Evolutionary conservation across 169 alveolate genomes (phyloP), one percentile per base, ranked within the genome.

Genomic region (Sarcocystis neurona): DNA sequence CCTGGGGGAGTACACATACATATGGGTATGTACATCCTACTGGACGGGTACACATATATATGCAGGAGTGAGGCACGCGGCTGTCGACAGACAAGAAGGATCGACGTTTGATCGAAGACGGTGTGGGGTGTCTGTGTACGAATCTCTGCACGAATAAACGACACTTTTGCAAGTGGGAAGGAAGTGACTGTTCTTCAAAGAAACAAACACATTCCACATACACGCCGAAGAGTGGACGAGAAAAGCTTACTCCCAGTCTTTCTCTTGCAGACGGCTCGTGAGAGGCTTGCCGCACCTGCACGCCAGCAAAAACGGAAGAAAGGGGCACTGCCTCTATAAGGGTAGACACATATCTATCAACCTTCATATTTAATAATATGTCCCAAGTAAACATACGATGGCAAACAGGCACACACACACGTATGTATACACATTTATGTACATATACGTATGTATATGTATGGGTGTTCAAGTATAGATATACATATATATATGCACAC

Each of bases 191-290:
- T n/a, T n/a, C n/a, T n/a, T n/a, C n/a, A 10, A 2, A 12, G 70
- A 58, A 58, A 58, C 70, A 58, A 2, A 58, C n/a, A 58, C 70
- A 6, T 23, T 12, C 18, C 70, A 58, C 60, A 18, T 50, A 10
- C 30, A 66, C 43, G 5, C 8, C 30, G 77, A 66, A 12, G 39
- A 8, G 30, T 15, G 39, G 39, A 66, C 30, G n/a, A 72, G 56
- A 2, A 72, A 72, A 23, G 41, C 82, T 72, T 30, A 72, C 82
- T 72, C 82, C 82, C 82, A 72, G 82, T 72, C 82, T 39, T 72
- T 39, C 41, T 6, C 82, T 18, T 39, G 15, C 32, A 72, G 53
- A 39, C 82, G 39, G 8, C 58, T 6, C 34, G 6, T 43, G 27
- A 72, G 53, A 15, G 82, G 37, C 34, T 72, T 72, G 37, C 82